These are phyloP conservation scores for Boletus reticuloceps DNA, from an alignment of 768 basidiomycete genomes.

Conservation along the genomic window DNA sequence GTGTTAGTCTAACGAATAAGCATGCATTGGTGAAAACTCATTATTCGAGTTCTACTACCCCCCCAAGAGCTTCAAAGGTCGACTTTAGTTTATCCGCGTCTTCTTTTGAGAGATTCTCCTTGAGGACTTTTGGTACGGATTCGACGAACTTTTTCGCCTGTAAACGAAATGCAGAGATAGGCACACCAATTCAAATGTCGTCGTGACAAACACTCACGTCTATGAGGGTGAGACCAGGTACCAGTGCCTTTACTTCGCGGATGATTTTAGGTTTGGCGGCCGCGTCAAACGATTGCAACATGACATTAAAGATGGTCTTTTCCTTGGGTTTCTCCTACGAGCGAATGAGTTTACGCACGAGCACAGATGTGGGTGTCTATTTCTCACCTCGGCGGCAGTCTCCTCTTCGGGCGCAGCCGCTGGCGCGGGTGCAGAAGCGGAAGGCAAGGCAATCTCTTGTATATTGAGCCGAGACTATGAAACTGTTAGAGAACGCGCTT, in stretches of 20 bases:
- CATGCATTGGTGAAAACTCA: constrained; percentile 15
- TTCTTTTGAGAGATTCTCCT: constrained; percentile 94
- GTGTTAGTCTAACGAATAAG: constrained; percentile 15
- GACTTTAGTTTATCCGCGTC: constrained; percentile 96
- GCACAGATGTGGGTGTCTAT: background rate
- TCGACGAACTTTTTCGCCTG: constrained; percentile 99
- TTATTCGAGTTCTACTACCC: constrained; percentile 82
- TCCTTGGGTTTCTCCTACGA: constrained; percentile 92
- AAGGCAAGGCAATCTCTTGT: constrained; percentile 93
- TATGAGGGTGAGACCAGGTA: constrained; percentile 94
- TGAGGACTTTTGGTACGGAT: constrained; percentile 86
- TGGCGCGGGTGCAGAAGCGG: constrained; percentile 61
- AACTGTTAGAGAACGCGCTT: background rate
- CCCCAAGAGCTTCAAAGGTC: constrained; percentile 87
- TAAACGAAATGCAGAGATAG: background rate
- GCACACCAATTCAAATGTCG: background rate
- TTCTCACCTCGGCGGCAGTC: constrained; percentile 58
- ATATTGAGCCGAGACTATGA: constrained; percentile 87
- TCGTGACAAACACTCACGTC: constrained; percentile 60
- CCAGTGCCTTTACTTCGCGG: constrained; percentile 92
- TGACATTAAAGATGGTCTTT: constrained; percentile 96
- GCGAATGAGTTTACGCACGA: background rate
- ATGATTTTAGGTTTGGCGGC: constrained; percentile 95
- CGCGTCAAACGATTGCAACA: constrained; percentile 91
- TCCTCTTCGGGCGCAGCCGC: constrained; percentile 58